Base-by-base conservation (phyloP, 1,284 basidiomycete species). In the Trichosporon sp. region DNA sequence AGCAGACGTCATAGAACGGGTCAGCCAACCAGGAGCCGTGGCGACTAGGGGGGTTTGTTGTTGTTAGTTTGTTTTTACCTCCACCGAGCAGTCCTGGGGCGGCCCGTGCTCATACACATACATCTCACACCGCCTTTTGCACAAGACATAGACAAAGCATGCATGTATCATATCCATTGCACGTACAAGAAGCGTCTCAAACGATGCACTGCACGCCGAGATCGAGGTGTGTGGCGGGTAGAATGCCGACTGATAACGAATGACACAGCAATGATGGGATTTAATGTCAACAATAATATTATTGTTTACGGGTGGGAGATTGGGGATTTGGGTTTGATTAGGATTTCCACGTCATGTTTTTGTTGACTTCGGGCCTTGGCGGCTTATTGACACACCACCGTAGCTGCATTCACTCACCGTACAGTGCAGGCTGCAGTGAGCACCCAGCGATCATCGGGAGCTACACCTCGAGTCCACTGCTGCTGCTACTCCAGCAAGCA, bases 251-350 rank as follows among this genome's bases (percentile, higher is more conserved):
- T 54, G 49, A 54, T 54, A 54, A 54, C 27, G 49, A 54, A 54
- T 54, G 49, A 54, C 49, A 54, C 49, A 54, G 49, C 49, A 54
- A n/a, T 11, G 49, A 16, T 54, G 49, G 49, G 49, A 54, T 54
- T 54, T 54, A 54, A 54, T 54, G 49, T 14, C 29, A 54, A 54
- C 49, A 54, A 54, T 54, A 54, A 54, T 54, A 54, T 54, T 44
- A 44, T 44, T 44, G 40, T 44, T 44, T 44, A 44, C 40, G 40
- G 40, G 40, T 44, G 40, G 40, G 40, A 44, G 40, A 44, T 44
- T 54, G 49, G 49, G 10, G 25, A 54, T 54, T 52, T 54, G 49
- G 25, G 49, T 54, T 29, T 54, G 49, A 54, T 54, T 54, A 54
- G 49, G 49, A 54, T 54, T 54, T 54, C 49, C 49, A 54, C 49